Percentiles rank a stretch among this genome's conserved stretches.
Evolutionary conservation across 2,329 filamentous ascomycete genomes (phyloP).

Genomic region (Aspergillus clavatus): DNA sequence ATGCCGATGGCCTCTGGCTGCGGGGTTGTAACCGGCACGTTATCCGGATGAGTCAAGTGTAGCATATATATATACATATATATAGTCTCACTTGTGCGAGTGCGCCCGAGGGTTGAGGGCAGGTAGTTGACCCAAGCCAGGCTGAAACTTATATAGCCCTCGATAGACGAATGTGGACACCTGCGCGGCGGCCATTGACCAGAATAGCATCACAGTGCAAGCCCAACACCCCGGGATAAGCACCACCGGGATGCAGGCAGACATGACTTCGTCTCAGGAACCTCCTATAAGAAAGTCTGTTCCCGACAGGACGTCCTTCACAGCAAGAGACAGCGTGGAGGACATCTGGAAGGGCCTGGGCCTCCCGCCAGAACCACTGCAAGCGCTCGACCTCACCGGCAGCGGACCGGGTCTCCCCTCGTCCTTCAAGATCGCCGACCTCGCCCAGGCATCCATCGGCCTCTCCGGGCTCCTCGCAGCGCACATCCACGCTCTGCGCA

Average conservation of each 20-base stretch:
- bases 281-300: background rate
- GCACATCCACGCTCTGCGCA: constrained; percentile 39
- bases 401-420: constrained; percentile 34
- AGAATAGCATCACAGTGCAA: background rate
- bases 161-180: too few species aligned
- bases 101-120: too few species aligned
- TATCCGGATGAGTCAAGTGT: background rate
- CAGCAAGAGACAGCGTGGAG: constrained; percentile 7
- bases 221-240: background rate
- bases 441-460: constrained; percentile 51
- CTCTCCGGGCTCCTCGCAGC: constrained; percentile 50
- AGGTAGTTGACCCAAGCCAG: too few species aligned
- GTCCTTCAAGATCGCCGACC: constrained; percentile 51
- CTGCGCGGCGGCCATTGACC: background rate
- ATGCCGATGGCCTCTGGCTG: background rate
- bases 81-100: too few species aligned
- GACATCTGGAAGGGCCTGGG: constrained; percentile 17
- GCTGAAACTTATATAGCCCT: too few species aligned
- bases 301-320: constrained; percentile 1
- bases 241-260: background rate
- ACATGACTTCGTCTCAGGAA: background rate
- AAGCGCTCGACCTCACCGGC: constrained; percentile 16
- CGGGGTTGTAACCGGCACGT: background rate
- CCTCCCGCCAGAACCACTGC: constrained; percentile 12
- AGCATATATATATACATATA: background rate